A percentile compares a stretch with the other conserved stretches of the same genome.
These are phyloP conservation scores for Xylariaceae sp. DNA, from an alignment of 2,329 filamentous ascomycete species.

Conservation along the genomic window DNA sequence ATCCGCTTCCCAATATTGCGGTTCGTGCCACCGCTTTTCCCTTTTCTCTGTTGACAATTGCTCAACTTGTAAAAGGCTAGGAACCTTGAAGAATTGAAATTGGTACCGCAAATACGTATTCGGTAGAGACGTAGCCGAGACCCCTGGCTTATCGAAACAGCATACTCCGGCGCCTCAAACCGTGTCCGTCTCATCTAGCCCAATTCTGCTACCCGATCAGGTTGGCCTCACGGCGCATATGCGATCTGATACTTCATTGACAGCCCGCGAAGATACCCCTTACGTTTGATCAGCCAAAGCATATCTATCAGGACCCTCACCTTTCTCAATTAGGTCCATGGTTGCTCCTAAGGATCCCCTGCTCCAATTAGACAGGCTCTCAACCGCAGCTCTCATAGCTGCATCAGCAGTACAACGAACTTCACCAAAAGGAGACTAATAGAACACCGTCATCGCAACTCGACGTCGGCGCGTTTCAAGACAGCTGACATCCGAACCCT, in stretches of 20 bases:
- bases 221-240: slow-evolving; percentile 33
- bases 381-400: slow-evolving; percentile 19
- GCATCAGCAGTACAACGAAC: slow-evolving; percentile 24
- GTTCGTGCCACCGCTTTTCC: slow-evolving; percentile 27
- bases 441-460: slow-evolving; percentile 40
- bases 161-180: slow-evolving; percentile 47
- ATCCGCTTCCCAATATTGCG: slow-evolving; percentile 16
- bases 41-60: slow-evolving; percentile 21
- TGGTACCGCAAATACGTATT: slow-evolving; percentile 13
- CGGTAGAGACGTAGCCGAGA: slow-evolving; percentile 6
- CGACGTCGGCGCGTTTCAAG: slow-evolving; percentile 46
- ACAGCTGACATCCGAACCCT: slow-evolving; percentile 48
- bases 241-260: slow-evolving; percentile 48
- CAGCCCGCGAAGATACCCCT: slow-evolving; percentile 53
- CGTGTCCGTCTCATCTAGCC: slow-evolving; percentile 51
- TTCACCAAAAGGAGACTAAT: no score
- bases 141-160: slow-evolving; percentile 47
- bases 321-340: slow-evolving; percentile 3
- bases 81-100: not conserved
- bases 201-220: slow-evolving; percentile 37
- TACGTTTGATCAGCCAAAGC: slow-evolving; percentile 51
- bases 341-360: slow-evolving; percentile 10
- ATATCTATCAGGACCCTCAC: slow-evolving; percentile 33
- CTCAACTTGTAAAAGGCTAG: not conserved
- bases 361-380: slow-evolving; percentile 21